These are phyloP conservation scores for Amanita subjunquillea DNA, from an alignment of 768 basidiomycete species.

Conservation along the genomic window DNA sequence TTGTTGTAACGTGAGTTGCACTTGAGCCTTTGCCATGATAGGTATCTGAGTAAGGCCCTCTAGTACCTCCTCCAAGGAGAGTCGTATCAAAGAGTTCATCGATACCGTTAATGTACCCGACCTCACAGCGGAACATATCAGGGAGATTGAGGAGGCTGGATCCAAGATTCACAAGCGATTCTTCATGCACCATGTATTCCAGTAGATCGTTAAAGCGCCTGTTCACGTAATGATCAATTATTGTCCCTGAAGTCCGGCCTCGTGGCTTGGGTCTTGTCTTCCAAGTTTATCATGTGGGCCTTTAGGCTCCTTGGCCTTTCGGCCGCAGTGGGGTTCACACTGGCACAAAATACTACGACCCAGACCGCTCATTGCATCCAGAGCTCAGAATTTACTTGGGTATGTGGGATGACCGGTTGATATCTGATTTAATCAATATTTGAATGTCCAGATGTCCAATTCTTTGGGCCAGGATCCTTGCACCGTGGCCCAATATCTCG, in stretches of 20 bases:
- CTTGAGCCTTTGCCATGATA: not conserved
- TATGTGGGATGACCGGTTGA: conserved; percentile 5
- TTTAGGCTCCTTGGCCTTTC: not conserved
- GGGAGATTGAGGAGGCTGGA: conserved; percentile 51
- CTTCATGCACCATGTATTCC: conserved; percentile 20
- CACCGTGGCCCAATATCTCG: conserved; percentile 29
- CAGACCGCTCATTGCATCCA: not conserved
- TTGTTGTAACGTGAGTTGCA: conserved; percentile 50
- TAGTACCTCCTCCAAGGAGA: conserved; percentile 39
- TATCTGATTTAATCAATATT: not conserved
- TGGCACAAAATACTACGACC: not conserved
- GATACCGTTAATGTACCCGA: conserved; percentile 33
- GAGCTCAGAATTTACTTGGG: conserved; percentile 16
- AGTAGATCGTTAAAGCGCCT: not conserved
- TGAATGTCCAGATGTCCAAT: conserved; percentile 25
- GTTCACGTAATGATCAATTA: not conserved
- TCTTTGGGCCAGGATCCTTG: conserved; percentile 31
- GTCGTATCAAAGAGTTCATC: conserved; percentile 35
- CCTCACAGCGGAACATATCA: conserved; percentile 46
- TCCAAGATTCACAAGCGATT: conserved; percentile 31
- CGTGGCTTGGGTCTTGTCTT: not conserved
- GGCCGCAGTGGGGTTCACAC: not conserved
- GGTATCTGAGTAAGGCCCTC: not conserved
- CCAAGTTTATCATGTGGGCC: not conserved
- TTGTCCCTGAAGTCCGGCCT: not conserved